phyloP scores from a whole-genome alignment of 352 stramenopile species.

The Phytophthora fragariaefolia region DNA sequence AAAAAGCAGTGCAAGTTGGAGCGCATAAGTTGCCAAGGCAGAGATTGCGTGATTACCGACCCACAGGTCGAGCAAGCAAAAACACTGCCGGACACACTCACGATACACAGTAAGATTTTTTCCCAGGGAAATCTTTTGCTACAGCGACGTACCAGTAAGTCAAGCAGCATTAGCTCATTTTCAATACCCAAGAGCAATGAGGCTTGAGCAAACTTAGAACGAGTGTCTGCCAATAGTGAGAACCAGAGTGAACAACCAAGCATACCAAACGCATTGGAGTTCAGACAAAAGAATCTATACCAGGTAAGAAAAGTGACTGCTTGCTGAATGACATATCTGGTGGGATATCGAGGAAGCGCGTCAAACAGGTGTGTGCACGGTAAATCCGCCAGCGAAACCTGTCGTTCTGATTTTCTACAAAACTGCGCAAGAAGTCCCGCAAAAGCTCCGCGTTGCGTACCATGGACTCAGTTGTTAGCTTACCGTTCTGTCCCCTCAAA shows the following conservation, averaged over 20 bases:
- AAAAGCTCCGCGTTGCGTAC: constrained; percentile 59
- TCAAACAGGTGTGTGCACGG: constrained; percentile 77
- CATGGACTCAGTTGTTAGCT: constrained; percentile 54
- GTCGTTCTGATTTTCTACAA: constrained; percentile 86
- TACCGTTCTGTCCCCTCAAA: constrained; percentile 24
- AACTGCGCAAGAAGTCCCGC: constrained; percentile 83
- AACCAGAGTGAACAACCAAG: background rate
- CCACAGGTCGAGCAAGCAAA: constrained; percentile 74
- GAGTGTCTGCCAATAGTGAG: constrained; percentile 42
- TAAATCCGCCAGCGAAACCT: constrained; percentile 82
- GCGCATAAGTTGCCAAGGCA: constrained; percentile 64
- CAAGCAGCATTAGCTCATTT: constrained; percentile 90
- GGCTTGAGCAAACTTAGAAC: constrained; percentile 53
- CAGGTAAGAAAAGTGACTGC: constrained; percentile 71
- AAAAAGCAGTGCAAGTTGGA: constrained; percentile 48
- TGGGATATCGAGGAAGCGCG: constrained; percentile 70
- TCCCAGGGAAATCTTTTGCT: background rate
- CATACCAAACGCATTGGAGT: background rate
- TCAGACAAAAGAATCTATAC: constrained; percentile 27
- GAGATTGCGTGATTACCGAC: constrained; percentile 68
- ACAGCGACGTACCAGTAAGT: constrained; percentile 73
- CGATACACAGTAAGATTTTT: constrained; percentile 14
- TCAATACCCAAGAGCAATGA: constrained; percentile 84
- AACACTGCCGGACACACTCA: constrained; percentile 50
- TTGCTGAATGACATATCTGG: constrained; percentile 75